A percentile compares a stretch with the other conserved stretches of the same genome.
Conservation (phyloP, 768 basidiomycete species). For the Suillus placidus region DNA sequence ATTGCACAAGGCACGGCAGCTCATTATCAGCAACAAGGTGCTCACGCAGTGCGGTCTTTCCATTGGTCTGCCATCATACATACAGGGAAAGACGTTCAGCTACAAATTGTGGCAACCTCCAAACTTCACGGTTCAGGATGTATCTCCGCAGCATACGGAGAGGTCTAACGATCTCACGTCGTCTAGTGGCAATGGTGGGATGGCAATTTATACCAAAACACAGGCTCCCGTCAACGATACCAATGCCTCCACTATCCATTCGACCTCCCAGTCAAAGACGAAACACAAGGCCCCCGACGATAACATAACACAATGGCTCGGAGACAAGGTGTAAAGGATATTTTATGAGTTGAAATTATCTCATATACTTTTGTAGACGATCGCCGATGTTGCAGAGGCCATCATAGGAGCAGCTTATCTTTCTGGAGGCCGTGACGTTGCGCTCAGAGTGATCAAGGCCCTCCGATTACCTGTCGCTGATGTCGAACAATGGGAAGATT, state of each 20-base stretch:
- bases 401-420: conserved; percentile 83
- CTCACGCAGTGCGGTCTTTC: conserved; percentile 57
- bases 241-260: too few relatives aligned
- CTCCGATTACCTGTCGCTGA: conserved; percentile 66
- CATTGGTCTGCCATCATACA: conserved; percentile 67
- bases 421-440: conserved; percentile 68
- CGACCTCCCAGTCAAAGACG: conserved; percentile 10
- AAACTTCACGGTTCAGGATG: conserved; percentile 34
- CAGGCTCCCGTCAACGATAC: neutral
- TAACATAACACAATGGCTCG: conserved; percentile 56
- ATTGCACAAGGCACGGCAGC: conserved; percentile 66
- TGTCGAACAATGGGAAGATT: conserved; percentile 74
- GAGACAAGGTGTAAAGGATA: conserved; percentile 65
- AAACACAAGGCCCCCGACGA: conserved; percentile 48
- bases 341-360: conserved; percentile 9
- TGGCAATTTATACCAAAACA: neutral
- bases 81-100: conserved; percentile 72
- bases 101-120: conserved; percentile 69
- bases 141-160: neutral
- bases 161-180: neutral
- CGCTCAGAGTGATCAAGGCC: conserved; percentile 63
- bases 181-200: neutral
- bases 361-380: conserved; percentile 48
- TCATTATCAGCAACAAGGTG: conserved; percentile 74
- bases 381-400: conserved; percentile 86